phyloP scores from a whole-genome alignment of 2,329 filamentous ascomycete genomes.

The Hymenoscyphus salicellus region DNA sequence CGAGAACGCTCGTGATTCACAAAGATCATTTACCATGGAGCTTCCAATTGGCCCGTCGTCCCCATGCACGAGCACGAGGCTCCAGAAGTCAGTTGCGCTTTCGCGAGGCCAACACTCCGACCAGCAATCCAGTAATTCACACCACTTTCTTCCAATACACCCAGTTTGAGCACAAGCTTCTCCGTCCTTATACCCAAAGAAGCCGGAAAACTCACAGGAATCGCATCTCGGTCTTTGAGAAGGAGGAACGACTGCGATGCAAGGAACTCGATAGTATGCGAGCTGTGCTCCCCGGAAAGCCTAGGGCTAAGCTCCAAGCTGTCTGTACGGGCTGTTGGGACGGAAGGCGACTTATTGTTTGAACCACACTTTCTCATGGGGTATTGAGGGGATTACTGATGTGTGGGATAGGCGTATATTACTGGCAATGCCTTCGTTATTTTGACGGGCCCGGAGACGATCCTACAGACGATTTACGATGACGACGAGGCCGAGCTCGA shows the following conservation, averaged over 20 bases:
- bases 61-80: slow-evolving; percentile 4
- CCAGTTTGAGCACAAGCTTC: slow-evolving; percentile 6
- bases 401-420: slow-evolving; percentile 68
- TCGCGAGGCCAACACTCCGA: not conserved
- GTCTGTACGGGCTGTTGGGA: slow-evolving; percentile 73
- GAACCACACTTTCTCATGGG: not conserved
- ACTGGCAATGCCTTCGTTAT: slow-evolving; percentile 85
- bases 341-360: slow-evolving; percentile 66
- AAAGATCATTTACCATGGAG: not conserved
- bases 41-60: slow-evolving; percentile 6
- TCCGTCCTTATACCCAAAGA: slow-evolving; percentile 3
- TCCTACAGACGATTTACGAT: slow-evolving; percentile 89
- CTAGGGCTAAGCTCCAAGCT: slow-evolving; percentile 74
- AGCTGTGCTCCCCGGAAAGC: slow-evolving; percentile 75
- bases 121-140: not conserved
- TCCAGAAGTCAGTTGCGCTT: slow-evolving; percentile 5
- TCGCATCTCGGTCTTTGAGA: not conserved
- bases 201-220: not conserved
- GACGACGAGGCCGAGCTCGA: slow-evolving; percentile 64
- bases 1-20: slow-evolving; percentile 3
- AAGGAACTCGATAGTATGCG: slow-evolving; percentile 56
- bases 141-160: not conserved
- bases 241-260: slow-evolving; percentile 16
- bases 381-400: not conserved
- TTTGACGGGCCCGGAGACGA: slow-evolving; percentile 67